Evolutionary conservation across 352 stramenopile genomes (phyloP), one percentile per base, ranked within the genome.

Genomic region (Pythium folliculosum): DNA sequence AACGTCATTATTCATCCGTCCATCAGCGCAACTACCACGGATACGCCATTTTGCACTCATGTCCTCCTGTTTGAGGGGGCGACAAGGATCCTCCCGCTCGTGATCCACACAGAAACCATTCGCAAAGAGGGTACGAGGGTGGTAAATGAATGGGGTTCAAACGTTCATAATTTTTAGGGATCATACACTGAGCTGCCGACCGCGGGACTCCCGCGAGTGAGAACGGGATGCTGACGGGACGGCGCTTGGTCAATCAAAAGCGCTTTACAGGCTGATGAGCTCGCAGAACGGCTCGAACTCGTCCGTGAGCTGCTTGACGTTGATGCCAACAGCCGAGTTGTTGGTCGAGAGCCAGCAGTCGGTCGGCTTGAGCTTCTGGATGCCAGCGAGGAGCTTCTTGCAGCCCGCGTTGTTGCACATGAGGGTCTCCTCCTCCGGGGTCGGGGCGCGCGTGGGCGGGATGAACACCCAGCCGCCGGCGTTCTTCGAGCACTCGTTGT

Each of bases 301-400:
- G 14, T 77, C 69, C 8, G 48, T 55, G 50, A 81, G 65, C 71
- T 78, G 70, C 53, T 73, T 68, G 22, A 76, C 68, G 74, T 78
- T 78, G 48, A 81, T 25, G 35, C 63, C 54, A 0, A 38, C 22
- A 21, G 60, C 43, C 40, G 32, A 52, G 60, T 67, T 67, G 59
- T 21, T 47, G 47, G 77, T 67, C 48, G 57, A 64, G 21, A 78
- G 57, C 23, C 76, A 48, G 68, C 75, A 81, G 65, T 81, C 75
- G 0, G 37, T 27, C n/a, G 64, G 47, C 30, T 60, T 60, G 44
- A 72, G 45, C n/a, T 44, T 53, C 48, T 65, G 56, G 32, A 81
- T 23, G 6, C 52, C 63, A 12, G 50, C 56, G 43, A 79, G 65
- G 9, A 81, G 51, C 25, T 68, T 67, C 58, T 73, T 59, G 63